Percentiles rank a stretch among this genome's conserved stretches.
Evolutionary conservation across 2,329 filamentous ascomycete genomes (phyloP).

Genomic region (Zelopaecilomyces penicillatus): DNA sequence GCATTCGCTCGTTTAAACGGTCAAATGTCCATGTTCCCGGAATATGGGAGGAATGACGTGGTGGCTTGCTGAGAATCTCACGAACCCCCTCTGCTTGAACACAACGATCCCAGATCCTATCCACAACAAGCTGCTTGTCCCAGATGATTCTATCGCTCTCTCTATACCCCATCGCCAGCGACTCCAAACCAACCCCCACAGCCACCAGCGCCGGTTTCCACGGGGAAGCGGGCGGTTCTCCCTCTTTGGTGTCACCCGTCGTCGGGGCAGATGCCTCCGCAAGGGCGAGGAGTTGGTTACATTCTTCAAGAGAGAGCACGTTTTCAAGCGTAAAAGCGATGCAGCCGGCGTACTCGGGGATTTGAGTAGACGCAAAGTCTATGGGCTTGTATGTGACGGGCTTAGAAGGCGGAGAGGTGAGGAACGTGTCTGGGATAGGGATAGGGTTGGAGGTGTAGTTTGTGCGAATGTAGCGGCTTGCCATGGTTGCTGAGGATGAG

Average conservation of each 20-base stretch:
- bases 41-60: slow-evolving; percentile 15
- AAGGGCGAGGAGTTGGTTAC: slow-evolving; percentile 41
- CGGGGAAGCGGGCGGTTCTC: slow-evolving; percentile 17
- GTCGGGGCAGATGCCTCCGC: slow-evolving; percentile 43
- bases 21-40: slow-evolving; percentile 33
- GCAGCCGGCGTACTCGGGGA: slow-evolving; percentile 43
- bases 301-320: slow-evolving; percentile 49
- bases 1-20: slow-evolving; percentile 61
- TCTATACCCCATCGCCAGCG: slow-evolving; percentile 44
- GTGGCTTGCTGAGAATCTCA: slow-evolving; percentile 29
- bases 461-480: neutral
- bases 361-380: slow-evolving; percentile 39
- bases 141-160: slow-evolving; percentile 72
- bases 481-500: too few relatives aligned
- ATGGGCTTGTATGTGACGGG: slow-evolving; percentile 37
- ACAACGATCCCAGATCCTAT: slow-evolving; percentile 56
- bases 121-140: slow-evolving; percentile 55
- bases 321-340: slow-evolving; percentile 56
- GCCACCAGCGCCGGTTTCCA: slow-evolving; percentile 67
- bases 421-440: slow-evolving; percentile 35
- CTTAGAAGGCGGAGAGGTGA: slow-evolving; percentile 28
- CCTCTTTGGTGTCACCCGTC: slow-evolving; percentile 1
- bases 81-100: slow-evolving; percentile 30
- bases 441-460: slow-evolving; percentile 8
- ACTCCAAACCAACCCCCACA: slow-evolving; percentile 52